Base-by-base conservation (phyloP, 345 rosid genomes). In the Lenwebbia sp. region DNA sequence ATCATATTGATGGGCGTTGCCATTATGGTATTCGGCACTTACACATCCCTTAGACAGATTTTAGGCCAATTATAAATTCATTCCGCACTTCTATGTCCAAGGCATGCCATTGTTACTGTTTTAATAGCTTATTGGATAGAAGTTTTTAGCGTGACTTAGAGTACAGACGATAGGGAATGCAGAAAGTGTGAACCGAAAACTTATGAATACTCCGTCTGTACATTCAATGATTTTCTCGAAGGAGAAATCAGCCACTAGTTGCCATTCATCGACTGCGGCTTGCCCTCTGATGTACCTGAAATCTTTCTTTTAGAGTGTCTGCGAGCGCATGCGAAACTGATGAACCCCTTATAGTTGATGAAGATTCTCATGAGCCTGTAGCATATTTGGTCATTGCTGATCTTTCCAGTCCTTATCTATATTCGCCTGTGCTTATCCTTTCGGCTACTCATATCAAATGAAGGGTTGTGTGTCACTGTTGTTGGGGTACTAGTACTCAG, bases 21-120 rank as follows among this genome's bases (percentile, higher is more conserved):
- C 51, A 62, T 74, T 7, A 86, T 84, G 9, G 83, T 84, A 4
- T 28, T 83, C 26, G 88, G 90, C 8, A 90, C 90, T 37, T 89
- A 85, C 56, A 85, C 87, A 44, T 88, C 92, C 50, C 40, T 90
- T 33, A 4, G 23, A 85, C 54, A 87, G 84, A 87, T 87, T 13
- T 8, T 82, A 11, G 87, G 85, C 28, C 83, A 75, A 26, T 75
- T 75, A 51, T 84, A 83, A 56, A 84, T 37, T 70, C 78, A 70
- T 37, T 40, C 25, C 13, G 7, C 25, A 37, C 78, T 70, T 37
- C 78, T 70, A 70, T 70, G 47, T 70, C 40, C 47, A 19, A 70
- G 78, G 78, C 78, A 37, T 37, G 78, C 23, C 23, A 37, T 19
- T 4, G 78, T 9, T 19, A 37, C 47, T 10, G 47, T 70, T 70